phyloP scores from a whole-genome alignment of 2,329 filamentous ascomycete genomes.

The Colletotrichum musae region DNA sequence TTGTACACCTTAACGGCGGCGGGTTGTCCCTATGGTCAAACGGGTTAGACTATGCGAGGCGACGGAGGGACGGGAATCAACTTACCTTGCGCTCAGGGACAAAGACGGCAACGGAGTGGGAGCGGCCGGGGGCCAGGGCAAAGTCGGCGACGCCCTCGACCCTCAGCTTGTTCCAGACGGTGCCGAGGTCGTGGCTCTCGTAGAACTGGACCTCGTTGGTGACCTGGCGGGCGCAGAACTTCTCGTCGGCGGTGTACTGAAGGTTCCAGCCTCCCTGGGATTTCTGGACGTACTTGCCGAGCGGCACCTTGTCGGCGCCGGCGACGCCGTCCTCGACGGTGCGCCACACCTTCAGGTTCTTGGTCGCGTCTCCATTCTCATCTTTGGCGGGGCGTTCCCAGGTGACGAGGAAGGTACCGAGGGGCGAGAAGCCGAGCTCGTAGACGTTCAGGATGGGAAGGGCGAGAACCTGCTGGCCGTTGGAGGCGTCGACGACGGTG shows the following conservation, averaged over 20 bases:
- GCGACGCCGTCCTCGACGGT: constrained; percentile 79
- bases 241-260: constrained; percentile 95
- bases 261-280: constrained; percentile 96
- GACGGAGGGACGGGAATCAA: constrained; percentile 22
- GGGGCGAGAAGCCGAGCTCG: constrained; percentile 94
- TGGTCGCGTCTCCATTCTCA: constrained; percentile 90
- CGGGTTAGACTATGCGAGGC: constrained; percentile 24
- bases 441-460: constrained; percentile 88
- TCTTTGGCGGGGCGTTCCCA: constrained; percentile 97
- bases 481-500: constrained; percentile 85
- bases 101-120: constrained; percentile 94
- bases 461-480: constrained; percentile 80
- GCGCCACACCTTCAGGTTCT: constrained; percentile 98
- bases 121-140: constrained; percentile 89
- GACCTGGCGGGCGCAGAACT: constrained; percentile 91
- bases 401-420: constrained; percentile 93
- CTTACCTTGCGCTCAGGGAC: constrained; percentile 93
- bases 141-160: constrained; percentile 93
- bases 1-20: constrained; percentile 95
- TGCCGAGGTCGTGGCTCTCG: constrained; percentile 86
- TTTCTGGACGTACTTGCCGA: constrained; percentile 96
- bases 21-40: constrained; percentile 80
- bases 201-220: constrained; percentile 99
- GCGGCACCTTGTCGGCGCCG: constrained; percentile 76
- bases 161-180: constrained; percentile 94